Evolutionary conservation across 768 basidiomycete species (phyloP), one percentile per base, ranked within the genome.

Genomic region (Vararia minispora): DNA sequence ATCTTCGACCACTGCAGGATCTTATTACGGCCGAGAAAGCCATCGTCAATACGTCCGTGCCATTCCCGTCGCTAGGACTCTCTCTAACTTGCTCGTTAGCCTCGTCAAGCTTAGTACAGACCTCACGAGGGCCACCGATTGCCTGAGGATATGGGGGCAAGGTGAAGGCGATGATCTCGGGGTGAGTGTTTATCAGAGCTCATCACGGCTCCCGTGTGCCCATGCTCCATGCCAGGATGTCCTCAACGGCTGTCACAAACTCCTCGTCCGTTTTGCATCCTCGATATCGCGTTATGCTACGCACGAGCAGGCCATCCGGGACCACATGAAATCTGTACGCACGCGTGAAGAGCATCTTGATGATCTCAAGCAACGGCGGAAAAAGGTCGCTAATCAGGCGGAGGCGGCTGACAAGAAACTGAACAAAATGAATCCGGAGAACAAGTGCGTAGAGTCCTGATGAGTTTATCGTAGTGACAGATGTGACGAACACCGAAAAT

Each of bases 361-460:
- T 39, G 80, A 83, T 3, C 60, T 89, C 11, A 79, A 76, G 48
- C 72, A 78, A 11, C 71, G 80, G 13, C 67, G 89, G 36, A 76
- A 78, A 47, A 64, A 64, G 8, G 65, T 90, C 5, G 68, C 66
- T 8, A 58, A 69, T 18, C 81, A 81, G 45, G 84, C 89, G 0
- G 90, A 94, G 39, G 59, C 72, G 13, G 89, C 87, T 2, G 89
- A 94, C 48, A 84, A 71, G 64, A 94, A 92, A 55, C 69, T 97
- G 26, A 74, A 69, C 58, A 94, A 82, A 63, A 92, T 95, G 90
- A 72, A 71, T 45, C 69, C 83, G 0, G 87, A 91, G 57, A 76
- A 92, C 63, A 97, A 94, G 67, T n/a, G n/a, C n/a, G n/a, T n/a
- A n/a, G n/a, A n/a, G n/a, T n/a, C n/a, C n/a, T n/a, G n/a, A n/a